Conservation (phyloP, 352 stramenopile species). For the Globisporangium radiosum region DNA sequence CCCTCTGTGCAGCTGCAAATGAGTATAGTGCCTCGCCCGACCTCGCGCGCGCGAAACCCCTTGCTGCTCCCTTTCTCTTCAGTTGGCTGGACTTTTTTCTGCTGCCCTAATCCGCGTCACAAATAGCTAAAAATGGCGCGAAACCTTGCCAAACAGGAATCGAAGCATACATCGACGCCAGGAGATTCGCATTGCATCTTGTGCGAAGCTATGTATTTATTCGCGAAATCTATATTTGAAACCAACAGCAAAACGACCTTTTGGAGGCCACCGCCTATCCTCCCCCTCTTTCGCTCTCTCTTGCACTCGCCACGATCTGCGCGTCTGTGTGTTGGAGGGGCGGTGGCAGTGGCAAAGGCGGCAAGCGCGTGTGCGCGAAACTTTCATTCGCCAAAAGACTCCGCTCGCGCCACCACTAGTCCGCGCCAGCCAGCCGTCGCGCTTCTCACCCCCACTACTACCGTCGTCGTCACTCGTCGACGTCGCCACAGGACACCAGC, state of each 20-base stretch:
- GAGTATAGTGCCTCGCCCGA: too few relatives aligned
- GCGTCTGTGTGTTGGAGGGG: neutral
- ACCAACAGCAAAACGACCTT: conserved; percentile 14
- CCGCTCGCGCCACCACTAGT: conserved; percentile 53
- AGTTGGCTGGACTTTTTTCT: too few relatives aligned
- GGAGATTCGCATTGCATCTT: too few relatives aligned
- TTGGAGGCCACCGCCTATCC: neutral
- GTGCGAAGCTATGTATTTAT: too few relatives aligned
- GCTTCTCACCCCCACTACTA: conserved; percentile 3
- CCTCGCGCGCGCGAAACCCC: too few relatives aligned
- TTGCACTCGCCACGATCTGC: neutral
- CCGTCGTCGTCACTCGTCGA: neutral
- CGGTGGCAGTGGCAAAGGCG: too few relatives aligned
- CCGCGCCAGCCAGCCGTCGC: conserved; percentile 58
- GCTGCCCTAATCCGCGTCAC: too few relatives aligned
- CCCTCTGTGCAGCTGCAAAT: too few relatives aligned
- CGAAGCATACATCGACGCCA: too few relatives aligned
- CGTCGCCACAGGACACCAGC: neutral
- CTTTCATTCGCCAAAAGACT: conserved; percentile 87
- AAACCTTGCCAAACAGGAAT: too few relatives aligned
- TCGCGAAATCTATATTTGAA: conserved; percentile 8
- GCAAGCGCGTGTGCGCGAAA: conserved; percentile 8
- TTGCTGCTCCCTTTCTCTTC: too few relatives aligned
- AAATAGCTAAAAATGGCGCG: too few relatives aligned
- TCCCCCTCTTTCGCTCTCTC: neutral